Conservation (phyloP, 495 filamentous ascomycete genomes). For the Aspergillus baeticus region DNA sequence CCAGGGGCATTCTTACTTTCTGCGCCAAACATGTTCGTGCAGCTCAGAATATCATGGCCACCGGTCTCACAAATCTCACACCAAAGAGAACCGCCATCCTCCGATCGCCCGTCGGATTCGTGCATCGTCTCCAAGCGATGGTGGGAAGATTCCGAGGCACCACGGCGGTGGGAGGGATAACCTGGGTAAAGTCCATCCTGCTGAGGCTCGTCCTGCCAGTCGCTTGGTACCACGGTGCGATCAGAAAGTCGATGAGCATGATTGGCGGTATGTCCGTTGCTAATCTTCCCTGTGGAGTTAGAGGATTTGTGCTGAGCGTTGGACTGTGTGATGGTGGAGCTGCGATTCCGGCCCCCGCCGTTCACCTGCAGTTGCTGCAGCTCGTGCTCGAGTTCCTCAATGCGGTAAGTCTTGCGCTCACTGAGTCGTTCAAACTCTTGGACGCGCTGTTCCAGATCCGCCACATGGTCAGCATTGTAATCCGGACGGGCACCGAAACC, state of each 20-base stretch:
- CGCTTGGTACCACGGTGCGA: slow-evolving; percentile 44
- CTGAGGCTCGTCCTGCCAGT: slow-evolving; percentile 40
- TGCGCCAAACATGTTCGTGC: slow-evolving; percentile 78
- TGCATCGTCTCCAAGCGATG: slow-evolving; percentile 55
- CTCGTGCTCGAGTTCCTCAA: slow-evolving; percentile 89
- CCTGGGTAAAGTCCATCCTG: slow-evolving; percentile 32
- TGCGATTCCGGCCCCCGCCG: slow-evolving; percentile 32
- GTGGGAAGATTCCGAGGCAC: slow-evolving; percentile 33
- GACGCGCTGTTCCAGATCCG: slow-evolving; percentile 69
- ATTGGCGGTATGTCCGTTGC: slow-evolving; percentile 23
- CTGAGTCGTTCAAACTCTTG: slow-evolving; percentile 68
- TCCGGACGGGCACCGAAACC: slow-evolving; percentile 22
- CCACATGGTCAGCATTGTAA: slow-evolving; percentile 33
- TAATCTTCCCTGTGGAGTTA: slow-evolving; percentile 31
- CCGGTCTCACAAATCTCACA: slow-evolving; percentile 93
- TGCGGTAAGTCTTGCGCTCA: slow-evolving; percentile 69
- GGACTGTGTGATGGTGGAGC: slow-evolving; percentile 44
- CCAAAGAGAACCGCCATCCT: slow-evolving; percentile 76
- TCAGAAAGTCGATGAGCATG: slow-evolving; percentile 46
- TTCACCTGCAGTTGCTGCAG: slow-evolving; percentile 59
- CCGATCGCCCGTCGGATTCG: slow-evolving; percentile 71
- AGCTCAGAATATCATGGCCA: slow-evolving; percentile 93
- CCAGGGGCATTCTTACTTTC: slow-evolving; percentile 28
- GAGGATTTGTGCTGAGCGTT: slow-evolving; percentile 39
- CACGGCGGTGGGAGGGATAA: slow-evolving; percentile 26